Base-by-base conservation (phyloP, 768 basidiomycete genomes). In the Leccinum truebloodii region DNA sequence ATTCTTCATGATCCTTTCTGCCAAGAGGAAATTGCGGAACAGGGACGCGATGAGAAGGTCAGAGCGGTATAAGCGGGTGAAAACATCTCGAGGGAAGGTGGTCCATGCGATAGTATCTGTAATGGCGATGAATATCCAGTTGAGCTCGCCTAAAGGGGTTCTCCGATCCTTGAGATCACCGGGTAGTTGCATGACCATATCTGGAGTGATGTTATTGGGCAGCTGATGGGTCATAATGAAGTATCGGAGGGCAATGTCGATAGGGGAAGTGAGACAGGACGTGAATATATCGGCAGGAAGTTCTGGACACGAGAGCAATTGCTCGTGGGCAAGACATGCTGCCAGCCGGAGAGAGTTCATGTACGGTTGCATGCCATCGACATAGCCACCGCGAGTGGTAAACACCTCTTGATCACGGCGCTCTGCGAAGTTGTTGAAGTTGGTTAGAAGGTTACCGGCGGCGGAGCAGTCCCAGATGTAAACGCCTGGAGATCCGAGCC, bases 51-150 rank as follows among this genome's bases (percentile, higher is more conserved):
- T 94, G 48, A 98, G 84, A 56, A 98, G 85, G 71, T 99, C 97
- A 57, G 95, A 96, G 49, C 97, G 84, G 74, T 98, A 98, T 26
- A 98, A 77, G 37, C 94, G 86, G 18, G 94, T 95, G 76, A 99
- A 98, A 4, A 93, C 84, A 39, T 97, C 95, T 51, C 89, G 85
- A 41, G 95, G 90, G 73, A 99, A 96, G 3, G 94, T 92, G 14
- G 95, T 95, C 97, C 97, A 99, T 7, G 97, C 97, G 63, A 99
- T 98, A 9, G 97, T 98, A 76, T 99, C 97, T 16, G 97, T 98
- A 58, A 99, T 92, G 35, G 96, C 94, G 1, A 95, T 98, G 77
- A 98, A 98, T 63, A 98, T 98, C 97, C 97, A 99, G 72, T 96
- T 97, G n/a, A 99, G 84, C 76, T 99, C 97, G 54, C 97, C 97